Evolutionary conservation across 2,329 filamentous ascomycete genomes (phyloP).

Genomic region (Aspergillus amoenus): DNA sequence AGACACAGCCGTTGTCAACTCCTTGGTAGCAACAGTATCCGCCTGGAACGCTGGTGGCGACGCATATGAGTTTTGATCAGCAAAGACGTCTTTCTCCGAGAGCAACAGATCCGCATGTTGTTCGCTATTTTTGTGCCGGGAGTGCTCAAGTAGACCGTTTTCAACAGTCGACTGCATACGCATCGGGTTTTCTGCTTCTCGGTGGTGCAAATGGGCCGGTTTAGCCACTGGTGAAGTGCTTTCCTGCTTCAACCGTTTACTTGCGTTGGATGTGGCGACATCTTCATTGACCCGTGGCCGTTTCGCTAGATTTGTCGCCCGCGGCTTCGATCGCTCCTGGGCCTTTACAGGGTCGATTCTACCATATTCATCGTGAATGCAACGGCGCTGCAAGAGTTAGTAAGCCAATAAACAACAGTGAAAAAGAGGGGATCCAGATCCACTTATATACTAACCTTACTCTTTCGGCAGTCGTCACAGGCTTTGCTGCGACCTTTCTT

Average conservation of each 20-base stretch:
- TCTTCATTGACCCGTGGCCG: slow-evolving; percentile 50
- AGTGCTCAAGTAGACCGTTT: background rate
- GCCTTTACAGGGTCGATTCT: slow-evolving; percentile 65
- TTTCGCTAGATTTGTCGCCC: slow-evolving; percentile 57
- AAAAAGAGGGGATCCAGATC: background rate
- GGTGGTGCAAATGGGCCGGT: slow-evolving; percentile 20
- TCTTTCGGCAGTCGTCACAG: slow-evolving; percentile 66
- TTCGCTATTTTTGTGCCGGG: slow-evolving; percentile 8
- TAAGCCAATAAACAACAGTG: slow-evolving; percentile 9
- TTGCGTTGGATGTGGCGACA: slow-evolving; percentile 19
- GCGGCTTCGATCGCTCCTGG: slow-evolving; percentile 60
- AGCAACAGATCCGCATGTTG: slow-evolving; percentile 16
- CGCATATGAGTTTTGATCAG: slow-evolving; percentile 33
- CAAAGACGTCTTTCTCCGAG: slow-evolving; percentile 20
- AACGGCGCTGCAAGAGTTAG: slow-evolving; percentile 55
- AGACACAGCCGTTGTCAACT: slow-evolving; percentile 26
- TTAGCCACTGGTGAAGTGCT: slow-evolving; percentile 28
- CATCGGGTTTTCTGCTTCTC: slow-evolving; percentile 18
- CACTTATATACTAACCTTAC: slow-evolving; percentile 54
- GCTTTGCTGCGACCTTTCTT: slow-evolving; percentile 63
- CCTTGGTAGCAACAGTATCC: slow-evolving; percentile 32
- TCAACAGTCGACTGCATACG: slow-evolving; percentile 16
- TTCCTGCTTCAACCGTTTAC: slow-evolving; percentile 38
- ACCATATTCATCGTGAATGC: slow-evolving; percentile 65
- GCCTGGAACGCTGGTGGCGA: slow-evolving; percentile 39